phyloP scores from a whole-genome alignment of 495 filamentous ascomycete genomes.

The Letharia lupina region DNA sequence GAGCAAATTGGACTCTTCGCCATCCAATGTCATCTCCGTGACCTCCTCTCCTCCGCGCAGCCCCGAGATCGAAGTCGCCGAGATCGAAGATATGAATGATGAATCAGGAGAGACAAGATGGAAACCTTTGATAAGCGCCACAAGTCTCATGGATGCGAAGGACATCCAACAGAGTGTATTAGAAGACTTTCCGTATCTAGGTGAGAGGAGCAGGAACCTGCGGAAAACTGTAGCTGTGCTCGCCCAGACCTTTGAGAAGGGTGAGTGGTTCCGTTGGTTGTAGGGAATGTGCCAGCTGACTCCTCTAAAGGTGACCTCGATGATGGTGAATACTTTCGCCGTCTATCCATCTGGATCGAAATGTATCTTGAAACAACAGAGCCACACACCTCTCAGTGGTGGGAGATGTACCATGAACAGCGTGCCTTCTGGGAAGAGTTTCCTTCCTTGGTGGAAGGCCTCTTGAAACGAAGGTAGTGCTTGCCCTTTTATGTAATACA shows the following conservation, averaged over 20 bases:
- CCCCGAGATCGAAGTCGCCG: conserved; percentile 48
- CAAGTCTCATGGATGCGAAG: conserved; percentile 24
- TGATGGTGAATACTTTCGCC: conserved; percentile 25
- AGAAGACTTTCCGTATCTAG: conserved; percentile 21
- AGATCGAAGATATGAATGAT: conserved; percentile 48
- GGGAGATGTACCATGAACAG: conserved; percentile 34
- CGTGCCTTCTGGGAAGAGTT: conserved; percentile 48
- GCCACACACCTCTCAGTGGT: conserved; percentile 22
- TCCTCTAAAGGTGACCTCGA: conserved; percentile 29
- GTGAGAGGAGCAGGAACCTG: conserved; percentile 18
- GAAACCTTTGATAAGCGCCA: conserved; percentile 31
- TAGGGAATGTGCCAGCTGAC: conserved; percentile 31
- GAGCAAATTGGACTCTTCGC: conserved; percentile 14
- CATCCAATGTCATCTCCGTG: conserved; percentile 37
- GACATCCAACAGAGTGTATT: conserved; percentile 17
- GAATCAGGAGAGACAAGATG: conserved; percentile 39
- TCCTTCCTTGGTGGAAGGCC: conserved; percentile 35
- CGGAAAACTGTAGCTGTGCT: conserved; percentile 37
- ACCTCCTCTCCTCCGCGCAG: conserved; percentile 43
- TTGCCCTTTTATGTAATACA: conserved; percentile 9
- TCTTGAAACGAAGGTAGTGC: conserved; percentile 39
- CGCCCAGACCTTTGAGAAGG: conserved; percentile 36
- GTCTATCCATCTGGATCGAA: conserved; percentile 30
- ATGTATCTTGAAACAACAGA: conserved; percentile 24
- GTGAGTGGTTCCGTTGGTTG: conserved; percentile 29